Conservation (phyloP, 495 filamentous ascomycete genomes). For the Mycothermus thermophilus region DNA sequence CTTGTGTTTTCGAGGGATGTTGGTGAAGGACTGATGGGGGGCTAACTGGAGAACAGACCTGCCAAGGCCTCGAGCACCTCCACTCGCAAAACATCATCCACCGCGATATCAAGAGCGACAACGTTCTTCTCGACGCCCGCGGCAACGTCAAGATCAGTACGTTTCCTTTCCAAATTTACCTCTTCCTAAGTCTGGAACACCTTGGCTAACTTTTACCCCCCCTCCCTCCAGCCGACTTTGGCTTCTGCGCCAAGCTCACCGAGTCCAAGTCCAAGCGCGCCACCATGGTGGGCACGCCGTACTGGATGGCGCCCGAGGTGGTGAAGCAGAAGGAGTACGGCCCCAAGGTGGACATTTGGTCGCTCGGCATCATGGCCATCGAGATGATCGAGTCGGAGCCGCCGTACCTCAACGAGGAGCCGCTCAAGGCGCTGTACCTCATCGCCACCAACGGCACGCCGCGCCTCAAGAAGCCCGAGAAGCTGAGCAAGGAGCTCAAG, state of each 20-base stretch:
- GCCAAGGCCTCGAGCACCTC: constrained; percentile 83
- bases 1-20: not conserved
- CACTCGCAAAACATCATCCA: constrained; percentile 96
- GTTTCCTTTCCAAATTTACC: constrained; percentile 26
- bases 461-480: constrained; percentile 91
- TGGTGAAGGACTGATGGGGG: no score
- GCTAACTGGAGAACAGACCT: constrained; percentile 54
- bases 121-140: constrained; percentile 82
- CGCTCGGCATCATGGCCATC: constrained; percentile 97
- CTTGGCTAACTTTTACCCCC: constrained; percentile 18
- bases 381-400: constrained; percentile 99
- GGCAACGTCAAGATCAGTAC: constrained; percentile 97
- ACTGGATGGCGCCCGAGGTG: constrained; percentile 99
- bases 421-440: constrained; percentile 88
- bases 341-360: constrained; percentile 98
- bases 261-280: constrained; percentile 93
- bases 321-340: constrained; percentile 99
- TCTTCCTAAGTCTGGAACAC: not conserved
- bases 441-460: constrained; percentile 98
- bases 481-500: constrained; percentile 91
- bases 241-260: constrained; percentile 97
- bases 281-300: constrained; percentile 97
- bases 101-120: constrained; percentile 98
- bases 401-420: constrained; percentile 95
- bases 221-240: constrained; percentile 66